Base-by-base conservation (phyloP, 1,139 yeast genomes). In the Eremothecium cymbalariae region DNA sequence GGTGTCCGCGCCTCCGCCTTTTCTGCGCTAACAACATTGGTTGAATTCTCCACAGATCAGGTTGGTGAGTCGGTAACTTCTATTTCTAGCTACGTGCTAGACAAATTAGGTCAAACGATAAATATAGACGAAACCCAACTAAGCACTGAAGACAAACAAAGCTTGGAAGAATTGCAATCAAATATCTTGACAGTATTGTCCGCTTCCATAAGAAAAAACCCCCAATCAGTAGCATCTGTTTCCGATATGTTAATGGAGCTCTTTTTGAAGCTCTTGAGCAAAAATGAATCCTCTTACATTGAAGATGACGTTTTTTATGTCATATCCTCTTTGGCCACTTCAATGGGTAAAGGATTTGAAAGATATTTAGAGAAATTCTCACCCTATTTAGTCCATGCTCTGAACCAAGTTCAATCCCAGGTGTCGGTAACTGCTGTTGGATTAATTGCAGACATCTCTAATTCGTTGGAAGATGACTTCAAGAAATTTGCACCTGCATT, bases 251-350 rank as follows among this genome's bases (percentile, higher is more conserved):
- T 93, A 55, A 88, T 93, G 96, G 74, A 75, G 27, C 65, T 86
- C 58, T 78, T 88, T 53, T 64, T 88, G 52, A 80, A 74, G 51
- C 66, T 90, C 50, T 64, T 81, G 50, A 53, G 63, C 68, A 72
- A 55, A 63, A 74, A 58, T 54, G 58, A 72, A 65, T 80, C 84
- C 53, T 79, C 95, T 3, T 67, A 82, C 43, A 81, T 88, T 40
- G 97, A 90, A 60, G 98, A 93, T 61, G 98, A 90, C 59, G 76
- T 90, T 6, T 84, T 85, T 58, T 82, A 85, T 55, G 94, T 95
- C 8, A 76, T 93, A 45, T 82, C 95, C 25, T 84, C 98, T 0
- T 72, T 90, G 39, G 93, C 97, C 1, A 70, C 81, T 26, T 81
- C 95, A 1, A 65, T 82, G 44, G 88, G 78, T 38, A 72, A 67